Conservation (phyloP, 2,329 filamentous ascomycete species). For the Colletotrichum neosansevieriae region DNA sequence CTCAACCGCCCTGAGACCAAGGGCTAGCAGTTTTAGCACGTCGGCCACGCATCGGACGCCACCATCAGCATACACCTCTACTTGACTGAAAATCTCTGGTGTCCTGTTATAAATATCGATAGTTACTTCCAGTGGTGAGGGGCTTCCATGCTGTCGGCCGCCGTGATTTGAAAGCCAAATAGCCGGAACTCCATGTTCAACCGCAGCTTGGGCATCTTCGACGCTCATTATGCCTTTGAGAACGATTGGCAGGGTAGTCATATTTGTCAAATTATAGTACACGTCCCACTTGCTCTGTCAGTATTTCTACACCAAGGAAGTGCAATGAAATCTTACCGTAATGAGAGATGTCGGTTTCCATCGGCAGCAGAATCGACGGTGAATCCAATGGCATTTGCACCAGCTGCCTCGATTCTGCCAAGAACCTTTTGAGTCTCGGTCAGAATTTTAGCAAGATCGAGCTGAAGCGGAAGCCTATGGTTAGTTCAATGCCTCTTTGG, state of each 20-base stretch:
- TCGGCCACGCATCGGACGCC: slow-evolving; percentile 58
- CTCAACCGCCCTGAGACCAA: slow-evolving; percentile 58
- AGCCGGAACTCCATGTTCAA: slow-evolving; percentile 49
- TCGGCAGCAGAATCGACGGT: slow-evolving; percentile 55
- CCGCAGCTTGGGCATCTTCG: slow-evolving; percentile 51
- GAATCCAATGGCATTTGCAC: slow-evolving; percentile 53
- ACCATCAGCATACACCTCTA: slow-evolving; percentile 56
- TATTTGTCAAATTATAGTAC: slow-evolving; percentile 51
- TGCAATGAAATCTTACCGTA: too few relatives aligned
- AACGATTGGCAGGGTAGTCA: slow-evolving; percentile 54
- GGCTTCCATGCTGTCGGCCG: slow-evolving; percentile 54
- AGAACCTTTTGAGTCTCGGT: slow-evolving; percentile 50
- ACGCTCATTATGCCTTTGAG: slow-evolving; percentile 55
- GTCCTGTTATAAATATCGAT: slow-evolving; percentile 53
- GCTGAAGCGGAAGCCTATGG: too few relatives aligned
- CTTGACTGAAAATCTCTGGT: slow-evolving; percentile 53
- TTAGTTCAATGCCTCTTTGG: slow-evolving; percentile 40
- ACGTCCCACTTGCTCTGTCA: slow-evolving; percentile 49
- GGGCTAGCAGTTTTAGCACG: slow-evolving; percentile 56
- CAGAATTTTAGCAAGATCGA: slow-evolving; percentile 50
- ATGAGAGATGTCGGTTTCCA: slow-evolving; percentile 50
- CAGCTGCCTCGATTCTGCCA: slow-evolving; percentile 48
- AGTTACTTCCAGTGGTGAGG: slow-evolving; percentile 54
- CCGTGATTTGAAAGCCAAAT: slow-evolving; percentile 59
- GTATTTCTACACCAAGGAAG: not conserved